Base-by-base conservation (phyloP, 495 filamentous ascomycete species). In the Stereocaulon alpinum region DNA sequence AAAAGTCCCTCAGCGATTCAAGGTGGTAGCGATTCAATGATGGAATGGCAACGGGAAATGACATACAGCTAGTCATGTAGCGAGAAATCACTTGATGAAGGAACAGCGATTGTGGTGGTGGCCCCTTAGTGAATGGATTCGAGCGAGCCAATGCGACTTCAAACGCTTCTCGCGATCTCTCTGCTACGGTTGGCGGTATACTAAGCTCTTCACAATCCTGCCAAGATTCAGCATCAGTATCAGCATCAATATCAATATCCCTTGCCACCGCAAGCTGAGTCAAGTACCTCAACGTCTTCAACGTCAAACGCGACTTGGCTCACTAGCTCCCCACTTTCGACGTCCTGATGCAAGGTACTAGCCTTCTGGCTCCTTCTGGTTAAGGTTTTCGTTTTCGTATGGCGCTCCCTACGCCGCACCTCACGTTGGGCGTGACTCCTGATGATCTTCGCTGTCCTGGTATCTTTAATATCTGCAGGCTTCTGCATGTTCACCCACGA, bases 361-460 rank as follows among this genome's bases (percentile, higher is more conserved):
- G 24, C 14, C 12, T n/a, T 32, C 6, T 50, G 27, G 24, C 24
- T 50, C 15, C 11, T 30, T 32, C 30, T n/a, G 24, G 47, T 17
- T 50, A 32, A 17, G 15, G 6, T 14, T 50, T 18, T 50, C 14
- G 47, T 22, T 24, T 50, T 50, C 12, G 47, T 30, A 22, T 30
- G 24, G 27, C 47, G 47, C 22, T 50, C 47, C n/a, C 47, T 50
- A 30, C 47, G 47, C 27, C 47, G 47, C 9, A 50, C 47, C 30
- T 50, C 47, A 27, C 47, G 47, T 50, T 50, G 47, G 17, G 47
- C 47, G 17, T 50, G 47, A 15, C 47, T 50, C 30, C 47, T 50
- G 30, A 50, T 50, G 24, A 30, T 50, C 30, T 50, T 27, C 47
- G 30, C 30, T 15, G 47, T 50, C 27, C 30, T 50, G 47, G 30